Conservation (phyloP, 441 rosid genomes). For the Syzygium syzygioides region DNA sequence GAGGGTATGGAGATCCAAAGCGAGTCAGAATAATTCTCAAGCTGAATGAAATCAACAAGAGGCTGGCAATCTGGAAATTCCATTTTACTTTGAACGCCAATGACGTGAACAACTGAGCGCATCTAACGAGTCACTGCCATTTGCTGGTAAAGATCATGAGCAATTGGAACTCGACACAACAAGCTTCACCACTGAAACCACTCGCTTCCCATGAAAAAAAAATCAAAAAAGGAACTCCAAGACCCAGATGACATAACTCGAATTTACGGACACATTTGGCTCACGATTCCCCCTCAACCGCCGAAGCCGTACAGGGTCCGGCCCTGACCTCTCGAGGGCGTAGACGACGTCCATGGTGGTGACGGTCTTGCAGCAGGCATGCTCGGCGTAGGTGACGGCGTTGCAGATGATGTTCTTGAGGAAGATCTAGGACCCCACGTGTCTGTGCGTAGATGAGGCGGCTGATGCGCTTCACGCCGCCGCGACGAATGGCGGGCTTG, state of each 20-base stretch:
- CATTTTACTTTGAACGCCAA: background rate
- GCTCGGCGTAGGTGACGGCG: conserved; percentile 20
- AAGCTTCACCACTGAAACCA: background rate
- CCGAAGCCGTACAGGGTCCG: conserved; percentile 23
- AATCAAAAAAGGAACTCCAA: too few species aligned
- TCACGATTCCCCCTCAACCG: background rate
- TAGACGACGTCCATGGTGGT: conserved; percentile 21
- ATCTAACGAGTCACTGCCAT: background rate
- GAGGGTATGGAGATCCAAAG: background rate
- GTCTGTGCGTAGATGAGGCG: conserved; percentile 23
- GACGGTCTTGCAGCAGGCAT: conserved; percentile 18
- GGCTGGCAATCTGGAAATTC: background rate
- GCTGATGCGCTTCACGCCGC: conserved; percentile 23
- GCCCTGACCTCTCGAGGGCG: conserved; percentile 21
- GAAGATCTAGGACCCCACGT: conserved; percentile 19
- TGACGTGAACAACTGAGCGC: background rate
- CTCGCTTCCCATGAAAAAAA: background rate
- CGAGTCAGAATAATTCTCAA: background rate
- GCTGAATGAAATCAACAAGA: background rate
- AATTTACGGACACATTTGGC: background rate
- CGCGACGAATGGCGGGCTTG: conserved; percentile 21
- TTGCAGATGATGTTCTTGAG: conserved; percentile 18
- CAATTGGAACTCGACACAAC: background rate
- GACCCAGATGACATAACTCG: background rate
- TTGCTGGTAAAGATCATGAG: background rate